A percentile compares a stretch with the other conserved stretches of the same genome.
phyloP scores from a whole-genome alignment of 208 protist genomes.

The Trichomonas vaginalis region DNA sequence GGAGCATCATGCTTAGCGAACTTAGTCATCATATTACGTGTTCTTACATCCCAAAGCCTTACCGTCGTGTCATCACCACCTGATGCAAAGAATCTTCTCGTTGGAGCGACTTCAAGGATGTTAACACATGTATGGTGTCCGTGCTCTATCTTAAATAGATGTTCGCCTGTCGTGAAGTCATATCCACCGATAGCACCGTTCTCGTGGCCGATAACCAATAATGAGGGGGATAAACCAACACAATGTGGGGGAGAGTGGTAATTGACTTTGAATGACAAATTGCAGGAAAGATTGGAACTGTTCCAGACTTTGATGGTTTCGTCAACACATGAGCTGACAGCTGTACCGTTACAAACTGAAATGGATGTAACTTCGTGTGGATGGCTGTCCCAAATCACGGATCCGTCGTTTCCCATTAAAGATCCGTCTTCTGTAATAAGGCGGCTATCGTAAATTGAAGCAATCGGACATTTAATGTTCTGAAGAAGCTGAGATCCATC shows the following conservation, averaged over 20 bases:
- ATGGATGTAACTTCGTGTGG: not conserved
- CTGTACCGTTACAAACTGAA: not conserved
- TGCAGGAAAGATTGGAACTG: not conserved
- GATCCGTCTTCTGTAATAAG: not conserved
- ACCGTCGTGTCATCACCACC: slow-evolving; percentile 40
- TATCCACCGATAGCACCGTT: not conserved
- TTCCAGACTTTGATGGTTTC: not conserved
- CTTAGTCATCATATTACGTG: slow-evolving; percentile 31
- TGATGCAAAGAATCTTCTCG: slow-evolving; percentile 39
- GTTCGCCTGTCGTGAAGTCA: not conserved
- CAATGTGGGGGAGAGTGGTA: not conserved
- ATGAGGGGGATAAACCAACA: not conserved
- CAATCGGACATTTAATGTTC: not conserved
- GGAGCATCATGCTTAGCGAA: slow-evolving; percentile 40
- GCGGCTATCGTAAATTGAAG: not conserved
- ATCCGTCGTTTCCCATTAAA: not conserved
- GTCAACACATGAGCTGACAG: not conserved
- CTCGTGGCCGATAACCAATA: not conserved
- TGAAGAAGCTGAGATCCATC: not conserved
- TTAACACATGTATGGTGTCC: not conserved
- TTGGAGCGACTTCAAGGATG: not conserved
- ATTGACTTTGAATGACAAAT: not conserved
- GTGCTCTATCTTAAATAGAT: not conserved
- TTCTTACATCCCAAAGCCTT: slow-evolving; percentile 42
- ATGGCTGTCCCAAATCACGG: not conserved